Percentiles rank a stretch among this genome's conserved stretches.
Conservation (phyloP, 352 stramenopile genomes). For the Phytophthora megakarya region DNA sequence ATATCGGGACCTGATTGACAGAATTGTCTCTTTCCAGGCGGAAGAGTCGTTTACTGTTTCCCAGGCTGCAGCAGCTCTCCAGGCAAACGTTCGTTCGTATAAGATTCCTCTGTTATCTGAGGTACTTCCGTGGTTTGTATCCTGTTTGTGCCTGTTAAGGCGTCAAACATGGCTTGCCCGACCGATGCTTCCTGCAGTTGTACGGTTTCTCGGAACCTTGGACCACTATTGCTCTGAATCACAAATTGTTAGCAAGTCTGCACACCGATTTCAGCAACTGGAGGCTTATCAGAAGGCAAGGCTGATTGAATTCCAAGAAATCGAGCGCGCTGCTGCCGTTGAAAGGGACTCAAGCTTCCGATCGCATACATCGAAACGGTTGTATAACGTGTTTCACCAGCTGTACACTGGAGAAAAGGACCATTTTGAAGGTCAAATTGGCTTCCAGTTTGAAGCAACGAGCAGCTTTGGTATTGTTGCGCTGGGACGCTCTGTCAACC, state of each 20-base stretch:
- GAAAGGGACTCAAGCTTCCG: slow-evolving; percentile 53
- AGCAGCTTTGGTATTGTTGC: slow-evolving; percentile 85
- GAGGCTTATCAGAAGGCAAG: slow-evolving; percentile 65
- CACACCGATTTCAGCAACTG: slow-evolving; percentile 65
- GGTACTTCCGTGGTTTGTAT: slow-evolving; percentile 79
- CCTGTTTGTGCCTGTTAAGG: slow-evolving; percentile 77
- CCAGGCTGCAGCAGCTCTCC: slow-evolving; percentile 24
- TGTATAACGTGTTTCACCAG: slow-evolving; percentile 90
- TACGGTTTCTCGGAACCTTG: slow-evolving; percentile 64
- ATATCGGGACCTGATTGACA: slow-evolving; percentile 57
- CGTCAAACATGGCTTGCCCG: slow-evolving; percentile 81
- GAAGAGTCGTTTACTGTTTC: slow-evolving; percentile 54
- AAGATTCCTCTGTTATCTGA: slow-evolving; percentile 63
- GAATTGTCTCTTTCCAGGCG: slow-evolving; percentile 50
- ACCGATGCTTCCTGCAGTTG: slow-evolving; percentile 66
- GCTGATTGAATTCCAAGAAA: slow-evolving; percentile 65
- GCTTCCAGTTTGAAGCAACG: slow-evolving; percentile 88
- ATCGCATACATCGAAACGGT: slow-evolving; percentile 63
- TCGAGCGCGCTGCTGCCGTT: slow-evolving; percentile 56
- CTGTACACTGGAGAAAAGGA: slow-evolving; percentile 90
- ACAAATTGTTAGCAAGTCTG: slow-evolving; percentile 61
- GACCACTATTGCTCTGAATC: slow-evolving; percentile 80
- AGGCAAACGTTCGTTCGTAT: slow-evolving; percentile 45
- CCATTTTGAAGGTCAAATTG: slow-evolving; percentile 90
- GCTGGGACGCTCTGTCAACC: slow-evolving; percentile 80